Evolutionary conservation across 2,329 filamentous ascomycete species (phyloP).

Genomic region (Aspergillus sp.): DNA sequence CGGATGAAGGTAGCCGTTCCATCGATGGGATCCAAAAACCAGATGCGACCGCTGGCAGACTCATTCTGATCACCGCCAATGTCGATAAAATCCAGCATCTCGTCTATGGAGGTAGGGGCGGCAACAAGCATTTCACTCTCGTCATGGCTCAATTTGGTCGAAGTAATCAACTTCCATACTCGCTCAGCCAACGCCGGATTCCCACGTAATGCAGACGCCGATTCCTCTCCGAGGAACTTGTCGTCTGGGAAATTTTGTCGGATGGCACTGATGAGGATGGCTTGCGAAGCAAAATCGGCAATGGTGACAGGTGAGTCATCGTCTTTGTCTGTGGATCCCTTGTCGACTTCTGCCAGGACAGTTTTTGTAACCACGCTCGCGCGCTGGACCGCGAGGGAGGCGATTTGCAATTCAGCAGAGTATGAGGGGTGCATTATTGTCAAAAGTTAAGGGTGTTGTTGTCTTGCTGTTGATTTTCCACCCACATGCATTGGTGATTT

Average conservation of each 20-base stretch:
- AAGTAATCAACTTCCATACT: slow-evolving; percentile 54
- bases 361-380: slow-evolving; percentile 57
- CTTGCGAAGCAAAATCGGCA: slow-evolving; percentile 61
- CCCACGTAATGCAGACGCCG: slow-evolving; percentile 47
- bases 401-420: slow-evolving; percentile 32
- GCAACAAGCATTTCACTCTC: slow-evolving; percentile 30
- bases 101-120: slow-evolving; percentile 43
- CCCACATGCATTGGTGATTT: too few species aligned
- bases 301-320: slow-evolving; percentile 60
- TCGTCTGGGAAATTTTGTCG: slow-evolving; percentile 52
- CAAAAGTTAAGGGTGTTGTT: too few species aligned
- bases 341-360: slow-evolving; percentile 46
- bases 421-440: slow-evolving; percentile 13
- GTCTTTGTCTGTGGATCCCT: slow-evolving; percentile 51
- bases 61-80: slow-evolving; percentile 45
- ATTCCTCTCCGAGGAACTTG: slow-evolving; percentile 59
- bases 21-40: slow-evolving; percentile 63
- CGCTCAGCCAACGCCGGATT: slow-evolving; percentile 45
- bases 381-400: slow-evolving; percentile 47
- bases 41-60: slow-evolving; percentile 43
- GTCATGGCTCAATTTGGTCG: slow-evolving; percentile 28
- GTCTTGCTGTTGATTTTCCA: too few species aligned
- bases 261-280: slow-evolving; percentile 55
- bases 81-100: slow-evolving; percentile 61
- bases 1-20: slow-evolving; percentile 59